Base-by-base conservation (phyloP, 2,329 filamentous ascomycete species). In the Talaromyces sp. region DNA sequence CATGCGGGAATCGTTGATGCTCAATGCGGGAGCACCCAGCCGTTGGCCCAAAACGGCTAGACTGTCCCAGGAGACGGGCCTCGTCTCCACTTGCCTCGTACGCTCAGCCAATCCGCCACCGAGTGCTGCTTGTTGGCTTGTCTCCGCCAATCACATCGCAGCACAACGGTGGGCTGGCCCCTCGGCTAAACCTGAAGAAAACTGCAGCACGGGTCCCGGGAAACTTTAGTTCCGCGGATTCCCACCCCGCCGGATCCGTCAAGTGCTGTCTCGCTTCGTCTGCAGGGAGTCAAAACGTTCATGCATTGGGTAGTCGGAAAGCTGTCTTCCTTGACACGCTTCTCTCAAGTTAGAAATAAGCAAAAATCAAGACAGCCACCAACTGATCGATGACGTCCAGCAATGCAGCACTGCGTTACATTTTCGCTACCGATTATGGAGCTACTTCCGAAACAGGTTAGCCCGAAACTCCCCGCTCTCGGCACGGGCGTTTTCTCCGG, bases 51-150 rank as follows among this genome's bases (percentile, higher is more conserved):
- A 46, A 21, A 1, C 9, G 43, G 19, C 26, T 58, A 61, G 59
- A 17, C 41, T 12, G 59, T 57, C 59, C 59, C 55, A 50, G 54
- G 59, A 43, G 51, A 57, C 41, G 57, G 59, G 59, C 50, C 55
- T 52, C 10, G 14, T 27, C 26, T 52, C 48, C 48, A 52, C 48
- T 52, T 52, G 11, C 48, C 48, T 9, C 9, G 26, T 6, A 12
- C 12, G 1, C 21, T 6, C 48, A 52, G 48, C 48, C 48, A 52
- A 52, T 52, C 7, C 3, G 48, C 12, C 10, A 9, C 1, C 12
- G n/a, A 5, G 2, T 0, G 17, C 26, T n/a, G 3, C 19, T 31
- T 4, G 11, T 52, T 9, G 17, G 10, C 19, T 10, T 12, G 10
- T 1, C 1, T 14, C 4, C 7, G 3, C 48, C 24, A 52, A 52